Evolutionary conservation across 208 protist genomes (phyloP).

Genomic region (Leishmania amazonensis): DNA sequence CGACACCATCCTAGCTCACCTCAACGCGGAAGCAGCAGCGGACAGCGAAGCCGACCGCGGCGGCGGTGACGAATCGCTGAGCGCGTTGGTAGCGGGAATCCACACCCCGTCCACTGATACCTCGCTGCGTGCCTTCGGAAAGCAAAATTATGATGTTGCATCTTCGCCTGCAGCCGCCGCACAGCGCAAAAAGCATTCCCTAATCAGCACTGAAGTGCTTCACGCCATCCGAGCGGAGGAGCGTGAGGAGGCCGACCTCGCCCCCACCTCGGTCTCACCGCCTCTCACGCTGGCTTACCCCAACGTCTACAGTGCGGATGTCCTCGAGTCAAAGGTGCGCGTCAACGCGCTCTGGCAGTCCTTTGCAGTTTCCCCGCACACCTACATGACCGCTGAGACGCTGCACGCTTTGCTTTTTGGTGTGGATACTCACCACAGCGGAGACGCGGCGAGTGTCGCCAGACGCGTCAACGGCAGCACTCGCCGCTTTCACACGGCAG

Average conservation of each 20-base stretch:
- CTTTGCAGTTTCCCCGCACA: slow-evolving; percentile 49
- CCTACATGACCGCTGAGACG: slow-evolving; percentile 64
- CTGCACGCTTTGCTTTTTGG: slow-evolving; percentile 62
- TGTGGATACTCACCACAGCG: neutral
- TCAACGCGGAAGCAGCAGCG: slow-evolving; percentile 12
- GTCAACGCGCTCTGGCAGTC: slow-evolving; percentile 51
- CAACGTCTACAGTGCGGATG: slow-evolving; percentile 54
- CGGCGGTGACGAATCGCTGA: neutral
- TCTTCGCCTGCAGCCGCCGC: neutral
- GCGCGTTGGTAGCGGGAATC: neutral
- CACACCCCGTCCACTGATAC: neutral
- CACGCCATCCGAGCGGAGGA: slow-evolving; percentile 5
- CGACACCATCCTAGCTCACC: slow-evolving; percentile 13
- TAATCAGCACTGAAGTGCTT: slow-evolving; percentile 15
- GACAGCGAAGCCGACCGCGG: neutral
- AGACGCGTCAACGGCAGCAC: neutral
- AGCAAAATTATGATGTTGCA: neutral
- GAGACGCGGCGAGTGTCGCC: neutral
- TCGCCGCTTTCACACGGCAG: slow-evolving; percentile 22
- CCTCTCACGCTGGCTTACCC: slow-evolving; percentile 33
- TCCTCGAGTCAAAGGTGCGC: slow-evolving; percentile 40
- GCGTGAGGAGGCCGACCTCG: neutral
- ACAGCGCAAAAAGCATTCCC: slow-evolving; percentile 5
- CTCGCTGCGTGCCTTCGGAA: neutral
- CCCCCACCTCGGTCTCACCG: neutral